Percentiles rank a stretch among this genome's conserved stretches.
Evolutionary conservation across 2,329 filamentous ascomycete genomes (phyloP).

Genomic region (Pseudogymnoascus sp.): DNA sequence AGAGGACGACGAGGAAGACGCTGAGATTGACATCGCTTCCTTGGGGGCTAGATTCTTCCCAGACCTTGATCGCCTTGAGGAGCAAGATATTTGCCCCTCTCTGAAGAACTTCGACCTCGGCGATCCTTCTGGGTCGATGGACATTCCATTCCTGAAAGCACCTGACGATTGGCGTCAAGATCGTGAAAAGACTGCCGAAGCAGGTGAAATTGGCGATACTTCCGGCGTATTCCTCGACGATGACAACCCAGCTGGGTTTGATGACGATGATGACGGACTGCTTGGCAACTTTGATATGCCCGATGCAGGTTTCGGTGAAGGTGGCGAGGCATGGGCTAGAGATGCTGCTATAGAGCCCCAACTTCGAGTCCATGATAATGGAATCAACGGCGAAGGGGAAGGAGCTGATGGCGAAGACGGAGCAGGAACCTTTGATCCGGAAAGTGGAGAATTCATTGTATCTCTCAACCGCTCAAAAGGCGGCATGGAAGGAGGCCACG

Average conservation of each 20-base stretch:
- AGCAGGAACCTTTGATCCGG: conserved; percentile 54
- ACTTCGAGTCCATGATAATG: conserved; percentile 69
- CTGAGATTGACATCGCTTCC: conserved; percentile 71
- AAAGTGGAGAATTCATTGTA: conserved; percentile 68
- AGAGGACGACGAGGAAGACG: conserved; percentile 47
- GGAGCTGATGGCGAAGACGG: conserved; percentile 45
- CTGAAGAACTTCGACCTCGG: conserved; percentile 91
- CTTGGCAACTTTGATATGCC: conserved; percentile 67
- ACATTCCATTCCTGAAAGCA: conserved; percentile 87
- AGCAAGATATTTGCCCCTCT: conserved; percentile 89
- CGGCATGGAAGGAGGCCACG: conserved; percentile 62
- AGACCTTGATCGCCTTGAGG: conserved; percentile 67
- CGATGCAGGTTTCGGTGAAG: conserved; percentile 86
- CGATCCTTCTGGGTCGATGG: conserved; percentile 73
- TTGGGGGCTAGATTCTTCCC: conserved; percentile 82
- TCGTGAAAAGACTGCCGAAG: conserved; percentile 52
- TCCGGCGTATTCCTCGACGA: conserved; percentile 82
- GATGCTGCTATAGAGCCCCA: conserved; percentile 84
- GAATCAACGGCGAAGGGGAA: conserved; percentile 47
- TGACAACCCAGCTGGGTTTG: conserved; percentile 75
- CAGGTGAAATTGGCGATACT: conserved; percentile 54
- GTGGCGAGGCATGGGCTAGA: conserved; percentile 90
- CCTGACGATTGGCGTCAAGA: conserved; percentile 78
- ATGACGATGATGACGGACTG: conserved; percentile 66
- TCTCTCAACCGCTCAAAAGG: conserved; percentile 64